Evolutionary conservation across 306 rosid genomes (phyloP).

Genomic region (Cicer judaicum): DNA sequence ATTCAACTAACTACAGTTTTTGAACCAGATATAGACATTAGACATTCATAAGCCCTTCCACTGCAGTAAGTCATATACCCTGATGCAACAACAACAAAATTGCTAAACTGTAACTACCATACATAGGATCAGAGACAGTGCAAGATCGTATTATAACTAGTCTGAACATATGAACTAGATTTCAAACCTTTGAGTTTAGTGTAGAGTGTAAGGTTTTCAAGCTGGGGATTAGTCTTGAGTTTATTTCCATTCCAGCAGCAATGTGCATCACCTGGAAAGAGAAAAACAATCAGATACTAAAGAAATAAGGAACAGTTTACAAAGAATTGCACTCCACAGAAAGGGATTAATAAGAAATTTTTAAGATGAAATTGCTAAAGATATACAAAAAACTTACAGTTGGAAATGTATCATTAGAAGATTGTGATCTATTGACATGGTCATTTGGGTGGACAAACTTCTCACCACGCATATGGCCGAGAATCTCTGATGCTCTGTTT

Average conservation of each 20-base stretch:
- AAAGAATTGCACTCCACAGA: not conserved
- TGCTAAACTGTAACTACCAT: slow-evolving; percentile 10
- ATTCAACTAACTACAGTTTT: not conserved
- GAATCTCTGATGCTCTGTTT: slow-evolving; percentile 95
- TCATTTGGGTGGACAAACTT: slow-evolving; percentile 98
- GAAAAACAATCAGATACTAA: slow-evolving; percentile 16
- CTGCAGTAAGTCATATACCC: not conserved
- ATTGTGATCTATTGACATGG: slow-evolving; percentile 96
- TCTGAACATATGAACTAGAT: slow-evolving; percentile 31
- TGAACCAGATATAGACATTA: not conserved
- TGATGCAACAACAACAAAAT: not conserved
- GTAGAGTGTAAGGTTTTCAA: slow-evolving; percentile 76
- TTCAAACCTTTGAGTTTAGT: slow-evolving; percentile 76
- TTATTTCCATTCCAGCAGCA: slow-evolving; percentile 84
- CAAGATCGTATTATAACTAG: not conserved
- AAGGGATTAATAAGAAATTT: slow-evolving; percentile 3
- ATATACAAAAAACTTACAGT: slow-evolving; percentile 64
- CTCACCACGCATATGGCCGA: slow-evolving; percentile 88
- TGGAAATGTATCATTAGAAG: slow-evolving; percentile 97
- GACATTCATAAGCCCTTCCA: slow-evolving; percentile 5
- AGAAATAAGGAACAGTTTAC: slow-evolving; percentile 19
- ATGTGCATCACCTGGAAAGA: slow-evolving; percentile 91
- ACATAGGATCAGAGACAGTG: not conserved
- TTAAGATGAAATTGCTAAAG: slow-evolving; percentile 4
- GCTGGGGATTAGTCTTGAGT: slow-evolving; percentile 82